phyloP scores from a whole-genome alignment of 768 basidiomycete species.

The Imleria badia region DNA sequence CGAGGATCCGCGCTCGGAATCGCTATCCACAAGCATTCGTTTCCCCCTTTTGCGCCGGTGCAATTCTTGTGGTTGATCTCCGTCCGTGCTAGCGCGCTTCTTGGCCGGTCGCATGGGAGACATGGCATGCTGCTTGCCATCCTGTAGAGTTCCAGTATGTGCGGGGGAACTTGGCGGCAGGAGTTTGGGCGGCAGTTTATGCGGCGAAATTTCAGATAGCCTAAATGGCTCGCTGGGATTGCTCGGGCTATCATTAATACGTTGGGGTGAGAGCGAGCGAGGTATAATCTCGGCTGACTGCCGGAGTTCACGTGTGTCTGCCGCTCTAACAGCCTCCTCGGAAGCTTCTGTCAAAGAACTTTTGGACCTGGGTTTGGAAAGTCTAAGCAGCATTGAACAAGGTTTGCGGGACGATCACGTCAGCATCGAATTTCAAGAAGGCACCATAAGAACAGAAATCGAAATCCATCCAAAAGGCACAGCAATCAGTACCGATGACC shows the following conservation, averaged over 20 bases:
- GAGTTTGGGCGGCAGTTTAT: slow-evolving; percentile 20
- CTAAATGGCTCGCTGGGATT: slow-evolving; percentile 33
- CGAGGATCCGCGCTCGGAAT: slow-evolving; percentile 17
- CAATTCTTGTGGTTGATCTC: slow-evolving; percentile 18
- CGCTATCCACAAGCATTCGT: slow-evolving; percentile 9
- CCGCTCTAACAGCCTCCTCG: slow-evolving; percentile 13
- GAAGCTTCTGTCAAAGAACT: slow-evolving; percentile 11
- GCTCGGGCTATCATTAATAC: background rate
- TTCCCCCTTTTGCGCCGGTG: slow-evolving; percentile 35
- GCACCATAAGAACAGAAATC: slow-evolving; percentile 15
- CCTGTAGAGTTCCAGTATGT: slow-evolving; percentile 17
- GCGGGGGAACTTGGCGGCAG: slow-evolving; percentile 6
- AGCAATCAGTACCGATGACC: slow-evolving; percentile 24
- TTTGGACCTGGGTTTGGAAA: slow-evolving; percentile 27
- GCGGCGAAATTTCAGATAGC: slow-evolving; percentile 53
- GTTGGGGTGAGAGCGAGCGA: background rate
- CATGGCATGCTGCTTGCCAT: slow-evolving; percentile 20
- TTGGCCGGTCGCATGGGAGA: slow-evolving; percentile 44
- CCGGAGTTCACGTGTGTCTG: slow-evolving; percentile 3
- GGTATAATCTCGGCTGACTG: background rate
- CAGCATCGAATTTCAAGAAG: slow-evolving; percentile 20
- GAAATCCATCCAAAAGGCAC: slow-evolving; percentile 28
- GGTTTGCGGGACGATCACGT: slow-evolving; percentile 27
- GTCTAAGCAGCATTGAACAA: slow-evolving; percentile 28
- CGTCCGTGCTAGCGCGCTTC: slow-evolving; percentile 46